Evolutionary conservation across 495 filamentous ascomycete genomes (phyloP).

Genomic region (Penicillium angulare): DNA sequence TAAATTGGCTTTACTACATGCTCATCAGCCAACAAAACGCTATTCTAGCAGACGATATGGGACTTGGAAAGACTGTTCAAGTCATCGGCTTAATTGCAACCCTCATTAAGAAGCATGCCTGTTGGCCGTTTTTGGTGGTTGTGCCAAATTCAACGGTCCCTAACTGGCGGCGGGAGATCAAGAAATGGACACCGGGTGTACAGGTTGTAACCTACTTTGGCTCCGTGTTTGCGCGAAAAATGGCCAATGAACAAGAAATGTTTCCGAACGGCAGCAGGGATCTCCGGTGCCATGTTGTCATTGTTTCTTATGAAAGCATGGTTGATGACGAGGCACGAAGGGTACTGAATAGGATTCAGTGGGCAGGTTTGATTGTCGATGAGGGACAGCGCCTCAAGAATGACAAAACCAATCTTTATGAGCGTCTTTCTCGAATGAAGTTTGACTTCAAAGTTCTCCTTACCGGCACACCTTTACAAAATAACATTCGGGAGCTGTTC

Average conservation of each 20-base stretch:
- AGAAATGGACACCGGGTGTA: conserved; percentile 83
- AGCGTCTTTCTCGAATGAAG: conserved; percentile 65
- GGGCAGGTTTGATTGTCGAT: conserved; percentile 89
- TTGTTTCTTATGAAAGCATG: conserved; percentile 91
- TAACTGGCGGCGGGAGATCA: conserved; percentile 97
- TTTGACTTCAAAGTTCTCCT: conserved; percentile 79
- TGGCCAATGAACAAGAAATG: conserved; percentile 77
- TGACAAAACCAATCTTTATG: conserved; percentile 79
- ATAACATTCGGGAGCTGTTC: conserved; percentile 91
- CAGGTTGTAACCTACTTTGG: conserved; percentile 92
- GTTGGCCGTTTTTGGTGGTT: conserved; percentile 91
- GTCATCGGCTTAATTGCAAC: conserved; percentile 79
- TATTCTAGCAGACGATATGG: conserved; percentile 99
- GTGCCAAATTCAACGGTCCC: conserved; percentile 92
- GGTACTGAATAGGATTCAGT: conserved; percentile 66
- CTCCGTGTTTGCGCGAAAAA: conserved; percentile 61
- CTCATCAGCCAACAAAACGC: conserved; percentile 78
- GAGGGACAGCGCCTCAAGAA: conserved; percentile 97
- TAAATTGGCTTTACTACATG: conserved; percentile 97
- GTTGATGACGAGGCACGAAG: conserved; percentile 60
- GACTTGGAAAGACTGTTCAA: conserved; percentile 96
- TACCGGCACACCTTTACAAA: conserved; percentile 90
- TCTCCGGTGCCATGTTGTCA: conserved; percentile 84
- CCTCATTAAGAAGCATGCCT: conserved; percentile 72
- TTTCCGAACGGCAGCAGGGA: conserved; percentile 60